Evolutionary conservation across 306 rosid genomes (phyloP), one percentile per base, ranked within the genome.

Genomic region (Cyclanthera cordifolia): DNA sequence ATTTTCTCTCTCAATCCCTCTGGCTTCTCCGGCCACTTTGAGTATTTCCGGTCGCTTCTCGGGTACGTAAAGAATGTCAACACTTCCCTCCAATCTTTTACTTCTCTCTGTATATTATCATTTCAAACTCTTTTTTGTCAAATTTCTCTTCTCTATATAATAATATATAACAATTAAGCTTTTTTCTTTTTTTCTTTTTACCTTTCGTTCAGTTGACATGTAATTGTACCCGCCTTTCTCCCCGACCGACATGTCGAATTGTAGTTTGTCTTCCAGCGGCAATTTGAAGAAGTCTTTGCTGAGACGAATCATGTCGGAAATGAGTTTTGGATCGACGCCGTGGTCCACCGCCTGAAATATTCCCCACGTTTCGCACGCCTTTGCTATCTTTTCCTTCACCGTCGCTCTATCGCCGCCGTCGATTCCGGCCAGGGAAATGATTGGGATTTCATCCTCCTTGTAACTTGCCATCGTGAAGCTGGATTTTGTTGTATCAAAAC

Each of bases 291-390:
- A 91, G 2, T 72, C 77, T 21, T 47, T 72, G 6, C 95, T 89
- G 0, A 86, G 81, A 6, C 76, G 72, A 0, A 89, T 79, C 97
- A 91, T 91, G 0, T 86, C 72, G 0, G 85, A 71, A 0, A 91
- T 13, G 45, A 91, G 90, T 0, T 70, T 34, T 2, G 49, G 0
- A 20, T 86, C 87, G 0, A 91, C 80, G 1, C 96, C 97, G 9
- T 91, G 97, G 67, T 91, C 96, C 8, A 91, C 84, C 3, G 88
- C 77, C 69, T 88, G 97, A 59, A 88, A 91, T 20, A 91, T 24
- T 0, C 97, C 97, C 97, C 97, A 91, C 4, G 79, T 80, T 70
- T 88, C 97, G 1, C 88, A 91, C 13, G 97, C 97, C 58, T 81
- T 79, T 0, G 85, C 95, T 6, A 91, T 91, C 34, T 85, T 79